Evolutionary conservation across 371 early-diverging fungal species (phyloP).

Genomic region (Mortierella sp.): DNA sequence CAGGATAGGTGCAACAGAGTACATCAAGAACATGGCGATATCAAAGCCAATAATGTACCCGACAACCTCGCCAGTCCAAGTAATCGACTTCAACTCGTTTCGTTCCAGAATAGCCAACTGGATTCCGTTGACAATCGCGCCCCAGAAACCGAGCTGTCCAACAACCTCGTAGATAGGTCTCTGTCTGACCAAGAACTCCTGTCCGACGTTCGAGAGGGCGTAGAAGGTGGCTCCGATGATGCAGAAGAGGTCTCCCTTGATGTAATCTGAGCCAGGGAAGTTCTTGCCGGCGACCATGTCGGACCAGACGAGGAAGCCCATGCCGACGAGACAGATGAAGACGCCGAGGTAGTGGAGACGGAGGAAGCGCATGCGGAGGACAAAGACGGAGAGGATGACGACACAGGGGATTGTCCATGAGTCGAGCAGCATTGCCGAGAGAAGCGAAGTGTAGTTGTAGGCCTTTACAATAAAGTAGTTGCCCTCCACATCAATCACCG

Average conservation of each 20-base stretch:
- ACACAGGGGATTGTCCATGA: constrained; percentile 83
- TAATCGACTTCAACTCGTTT: constrained; percentile 52
- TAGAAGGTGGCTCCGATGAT: constrained; percentile 80
- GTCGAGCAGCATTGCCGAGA: constrained; percentile 82
- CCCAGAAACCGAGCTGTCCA: constrained; percentile 80
- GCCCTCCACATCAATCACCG: constrained; percentile 82
- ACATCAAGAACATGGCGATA: constrained; percentile 75
- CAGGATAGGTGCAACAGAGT: constrained; percentile 76
- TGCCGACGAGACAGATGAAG: constrained; percentile 72
- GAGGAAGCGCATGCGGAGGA: constrained; percentile 73
- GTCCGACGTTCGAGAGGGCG: constrained; percentile 76
- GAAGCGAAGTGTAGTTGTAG: constrained; percentile 77
- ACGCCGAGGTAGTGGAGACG: constrained; percentile 78
- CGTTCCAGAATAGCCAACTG: constrained; percentile 79
- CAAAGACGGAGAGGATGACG: constrained; percentile 71
- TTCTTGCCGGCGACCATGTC: constrained; percentile 64
- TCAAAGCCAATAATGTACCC: constrained; percentile 74
- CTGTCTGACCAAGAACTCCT: constrained; percentile 78
- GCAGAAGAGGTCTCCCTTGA: constrained; percentile 80
- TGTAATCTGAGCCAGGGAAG: constrained; percentile 63
- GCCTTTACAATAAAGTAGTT: constrained; percentile 86
- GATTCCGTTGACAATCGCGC: constrained; percentile 75
- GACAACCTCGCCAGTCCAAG: constrained; percentile 64
- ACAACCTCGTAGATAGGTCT: constrained; percentile 80
- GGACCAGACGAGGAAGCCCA: constrained; percentile 74